phyloP scores from a whole-genome alignment of 495 filamentous ascomycete genomes.

The Aspergillus leporis region DNA sequence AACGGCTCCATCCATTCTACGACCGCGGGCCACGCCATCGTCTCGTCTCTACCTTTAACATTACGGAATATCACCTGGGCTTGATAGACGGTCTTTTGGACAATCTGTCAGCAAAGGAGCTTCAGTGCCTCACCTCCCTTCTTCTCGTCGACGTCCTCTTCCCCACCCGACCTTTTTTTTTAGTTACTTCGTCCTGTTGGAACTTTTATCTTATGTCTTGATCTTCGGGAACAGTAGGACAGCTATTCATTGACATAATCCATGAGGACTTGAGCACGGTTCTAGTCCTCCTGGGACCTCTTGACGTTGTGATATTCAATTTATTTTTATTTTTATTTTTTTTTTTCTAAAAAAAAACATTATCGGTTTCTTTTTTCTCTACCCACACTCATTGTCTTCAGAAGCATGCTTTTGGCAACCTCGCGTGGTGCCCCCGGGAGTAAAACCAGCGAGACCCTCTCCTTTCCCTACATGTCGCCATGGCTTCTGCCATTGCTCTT shows the following conservation, averaged over 20 bases:
- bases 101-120: conserved; percentile 1
- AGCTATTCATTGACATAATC: conserved; percentile 1
- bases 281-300: conserved; percentile 12
- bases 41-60: conserved; percentile 28
- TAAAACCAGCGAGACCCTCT: background rate
- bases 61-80: background rate
- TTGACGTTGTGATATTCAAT: background rate
- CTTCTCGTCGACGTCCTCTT: background rate
- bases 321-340: background rate
- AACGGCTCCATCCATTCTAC: conserved; percentile 1
- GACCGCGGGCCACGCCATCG: conserved; percentile 28
- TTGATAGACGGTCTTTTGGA: background rate
- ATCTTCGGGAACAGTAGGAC: background rate
- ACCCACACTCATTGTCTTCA: background rate
- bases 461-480: conserved; percentile 11
- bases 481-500: conserved; percentile 31
- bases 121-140: conserved; percentile 2
- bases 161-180: background rate
- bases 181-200: background rate
- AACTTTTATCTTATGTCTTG: background rate
- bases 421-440: background rate
- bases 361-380: background rate
- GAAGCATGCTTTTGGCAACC: background rate
- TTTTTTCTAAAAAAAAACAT: too few species aligned
- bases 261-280: conserved; percentile 19